A percentile compares a stretch with the other conserved stretches of the same genome.
Evolutionary conservation across 208 protist genomes (phyloP).

Genomic region (Herpetomonas tarakana): DNA sequence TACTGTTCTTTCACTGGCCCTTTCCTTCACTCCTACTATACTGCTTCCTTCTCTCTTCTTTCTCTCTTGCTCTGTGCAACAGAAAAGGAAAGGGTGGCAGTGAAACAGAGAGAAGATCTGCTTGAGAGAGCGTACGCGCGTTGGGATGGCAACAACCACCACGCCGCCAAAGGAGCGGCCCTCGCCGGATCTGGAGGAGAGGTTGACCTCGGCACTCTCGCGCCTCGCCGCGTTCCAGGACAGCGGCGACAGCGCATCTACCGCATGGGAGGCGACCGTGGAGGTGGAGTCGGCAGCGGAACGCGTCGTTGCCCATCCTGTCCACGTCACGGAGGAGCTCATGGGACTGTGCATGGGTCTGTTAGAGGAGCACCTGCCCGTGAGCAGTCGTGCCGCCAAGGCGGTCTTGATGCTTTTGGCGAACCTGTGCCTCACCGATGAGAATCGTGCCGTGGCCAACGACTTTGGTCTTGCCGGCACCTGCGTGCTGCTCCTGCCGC

Average conservation of each 20-base stretch:
- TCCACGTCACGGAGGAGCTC: slow-evolving; percentile 44
- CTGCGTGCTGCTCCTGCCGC: slow-evolving; percentile 63
- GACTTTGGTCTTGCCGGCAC: slow-evolving; percentile 52
- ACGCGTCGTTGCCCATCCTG: slow-evolving; percentile 22
- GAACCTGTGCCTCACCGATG: slow-evolving; percentile 60
- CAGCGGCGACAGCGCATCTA: background rate
- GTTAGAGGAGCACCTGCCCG: slow-evolving; percentile 32
- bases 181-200: slow-evolving; percentile 1
- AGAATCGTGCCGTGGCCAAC: slow-evolving; percentile 44
- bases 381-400: slow-evolving; percentile 14
- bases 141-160: too few species aligned
- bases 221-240: slow-evolving; percentile 36
- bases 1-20: too few species aligned
- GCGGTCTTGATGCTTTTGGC: slow-evolving; percentile 52
- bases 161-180: too few species aligned
- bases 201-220: slow-evolving; percentile 34
- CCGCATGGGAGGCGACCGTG: slow-evolving; percentile 9
- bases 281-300: slow-evolving; percentile 35
- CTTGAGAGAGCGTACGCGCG: too few species aligned
- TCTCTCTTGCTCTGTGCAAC: too few species aligned
- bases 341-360: slow-evolving; percentile 51
- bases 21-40: too few species aligned
- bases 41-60: too few species aligned
- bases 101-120: too few species aligned
- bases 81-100: too few species aligned